phyloP scores from a whole-genome alignment of 2,329 filamentous ascomycete genomes.

The Neurospora crassa region DNA sequence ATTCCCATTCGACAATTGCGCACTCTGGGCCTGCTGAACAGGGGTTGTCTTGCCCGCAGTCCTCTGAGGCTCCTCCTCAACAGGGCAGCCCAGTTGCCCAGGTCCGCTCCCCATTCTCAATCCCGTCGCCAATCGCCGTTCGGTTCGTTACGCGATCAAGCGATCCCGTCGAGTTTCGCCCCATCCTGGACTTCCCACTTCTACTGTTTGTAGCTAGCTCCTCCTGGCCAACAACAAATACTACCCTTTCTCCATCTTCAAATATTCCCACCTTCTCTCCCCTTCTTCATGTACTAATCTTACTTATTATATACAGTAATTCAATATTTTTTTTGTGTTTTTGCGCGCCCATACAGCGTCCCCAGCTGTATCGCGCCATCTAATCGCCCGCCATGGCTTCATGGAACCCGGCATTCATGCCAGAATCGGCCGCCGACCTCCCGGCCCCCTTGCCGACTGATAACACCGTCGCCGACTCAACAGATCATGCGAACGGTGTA shows the following conservation, averaged over 20 bases:
- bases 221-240: neutral
- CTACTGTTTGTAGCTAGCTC: neutral
- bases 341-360: conserved; percentile 8
- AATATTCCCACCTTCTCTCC: neutral
- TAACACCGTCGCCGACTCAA: conserved; percentile 1
- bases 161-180: neutral
- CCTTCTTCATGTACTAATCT: conserved; percentile 3
- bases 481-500: neutral
- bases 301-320: conserved; percentile 7
- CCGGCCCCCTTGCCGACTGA: conserved; percentile 2
- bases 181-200: neutral
- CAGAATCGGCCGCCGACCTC: conserved; percentile 26
- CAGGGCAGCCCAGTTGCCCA: neutral
- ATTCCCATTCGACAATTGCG: neutral
- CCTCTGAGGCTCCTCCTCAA: neutral
- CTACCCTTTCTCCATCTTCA: conserved; percentile 8
- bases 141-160: neutral
- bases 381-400: conserved; percentile 30
- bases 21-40: neutral
- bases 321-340: conserved; percentile 7
- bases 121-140: neutral
- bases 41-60: neutral
- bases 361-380: conserved; percentile 8
- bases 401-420: conserved; percentile 45
- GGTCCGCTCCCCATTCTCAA: neutral